Evolutionary conservation across 306 rosid genomes (phyloP), one percentile per base, ranked within the genome.

Genomic region (Vicia sativa): DNA sequence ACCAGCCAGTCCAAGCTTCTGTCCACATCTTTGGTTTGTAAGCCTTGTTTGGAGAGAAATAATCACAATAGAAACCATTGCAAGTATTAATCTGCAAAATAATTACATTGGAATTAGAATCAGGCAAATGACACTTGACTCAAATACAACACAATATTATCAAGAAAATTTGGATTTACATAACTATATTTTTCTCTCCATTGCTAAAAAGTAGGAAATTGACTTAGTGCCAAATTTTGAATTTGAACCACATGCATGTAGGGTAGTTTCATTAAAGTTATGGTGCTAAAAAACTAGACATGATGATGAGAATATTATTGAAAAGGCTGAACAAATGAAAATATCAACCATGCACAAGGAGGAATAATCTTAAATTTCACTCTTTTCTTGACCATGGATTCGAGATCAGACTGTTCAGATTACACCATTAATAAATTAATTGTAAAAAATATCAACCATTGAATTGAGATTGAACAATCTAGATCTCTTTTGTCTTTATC

Each of bases 11-110:
- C 99, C 99, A 93, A 71, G 96, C 97, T 84, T 93, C 99, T 10
- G 99, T 93, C 99, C 99, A 93, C 95, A 93, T 90, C 84, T 93
- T 93, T 39, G 99, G 99, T 79, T 93, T 93, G 78, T 90, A 88
- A 48, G 91, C 92, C 81, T 87, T 90, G 72, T 93, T 90, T 21
- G 97, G 97, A 73, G 96, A 86, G 83, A 93, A 93, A 72, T 90
- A 85, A 67, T 93, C 99, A 63, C 99, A 93, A 73, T 93, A 93
- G 85, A 83, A 93, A 66, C 99, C 99, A 38, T 93, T 93, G 84
- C 97, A 93, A 62, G 99, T 77, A 68, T 93, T 93, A 49, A 93
- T 93, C 99, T 93, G 91, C 65, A 48, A 70, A 44, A 39, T 54
- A 11, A 5, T 42, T 11, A 23, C n/a, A 67, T 35, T 18, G 7